Base-by-base conservation (phyloP, 2,329 filamentous ascomycete species). In the Monilinia vaccinii-corymbosi region DNA sequence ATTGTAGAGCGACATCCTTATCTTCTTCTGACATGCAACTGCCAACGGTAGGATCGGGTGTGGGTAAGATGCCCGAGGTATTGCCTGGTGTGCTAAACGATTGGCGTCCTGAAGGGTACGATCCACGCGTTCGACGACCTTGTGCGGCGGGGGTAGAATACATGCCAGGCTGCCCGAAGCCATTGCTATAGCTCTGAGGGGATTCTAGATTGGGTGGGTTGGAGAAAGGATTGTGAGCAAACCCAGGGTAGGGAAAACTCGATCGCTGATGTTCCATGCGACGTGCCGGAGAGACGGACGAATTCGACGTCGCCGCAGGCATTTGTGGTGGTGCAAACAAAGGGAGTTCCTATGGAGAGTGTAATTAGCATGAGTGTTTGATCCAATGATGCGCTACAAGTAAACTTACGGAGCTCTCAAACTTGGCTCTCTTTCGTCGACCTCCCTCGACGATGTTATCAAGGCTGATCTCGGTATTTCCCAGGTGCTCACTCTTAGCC, bases 381-480 rank as follows among this genome's bases (percentile, higher is more conserved):
- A 21, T n/a, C 40, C 18, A 38, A 32, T 32, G 31, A 58, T 32
- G 44, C 25, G 61, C 40, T 48, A 40, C 36, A 42, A 21, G 28
- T 46, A 38, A 21, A 81, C 93, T 86, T 87, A 97, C 93, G 75
- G 93, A 97, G 78, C 93, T 97, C 75, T 97, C 93, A 77, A 88
- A 88, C 75, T 96, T 97, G 69, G 93, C 90, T 71, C 91, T 85
- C 79, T 97, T 97, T 72, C 94, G 87, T 74, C 94, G 87, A 67
- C 93, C 92, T 71, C 95, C 94, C 75, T 97, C 93, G 63, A 99
- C 89, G 74, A 99, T 97, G 73, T 99, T 99, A 68, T 97, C 92
- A 67, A 97, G 84, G 73, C 93, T 97, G 71, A 99, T 99, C 68
- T 99, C 94, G 18, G 94, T 96, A 72, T 91, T 97, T 52, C 90